Conservation (phyloP, 139 green algal species). For the Chlamydomonas urium region DNA sequence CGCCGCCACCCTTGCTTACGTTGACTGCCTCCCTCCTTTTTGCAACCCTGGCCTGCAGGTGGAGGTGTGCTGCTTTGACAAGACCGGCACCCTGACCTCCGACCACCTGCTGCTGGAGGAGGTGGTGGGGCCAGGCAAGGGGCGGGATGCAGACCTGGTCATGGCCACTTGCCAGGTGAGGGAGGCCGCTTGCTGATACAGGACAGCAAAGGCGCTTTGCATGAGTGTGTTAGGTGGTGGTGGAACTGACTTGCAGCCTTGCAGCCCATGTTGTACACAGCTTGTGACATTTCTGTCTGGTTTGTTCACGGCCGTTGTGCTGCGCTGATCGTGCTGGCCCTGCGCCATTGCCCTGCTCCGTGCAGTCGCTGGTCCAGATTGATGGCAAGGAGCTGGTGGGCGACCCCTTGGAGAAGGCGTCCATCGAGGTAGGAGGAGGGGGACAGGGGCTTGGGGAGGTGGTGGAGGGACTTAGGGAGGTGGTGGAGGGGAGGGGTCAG, state of each 20-base stretch:
- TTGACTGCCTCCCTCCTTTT: no score
- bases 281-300: no score
- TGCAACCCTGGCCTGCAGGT: no score
- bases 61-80: constrained; percentile 98
- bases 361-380: constrained; percentile 75
- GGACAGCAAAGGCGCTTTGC: no score
- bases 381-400: constrained; percentile 60
- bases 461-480: neutral
- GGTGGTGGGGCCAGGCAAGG: constrained; percentile 31
- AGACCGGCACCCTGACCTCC: constrained; percentile 95
- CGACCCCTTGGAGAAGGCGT: constrained; percentile 82
- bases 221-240: no score
- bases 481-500: neutral
- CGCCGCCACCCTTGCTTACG: no score
- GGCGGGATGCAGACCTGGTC: neutral
- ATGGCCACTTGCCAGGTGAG: constrained; percentile 87
- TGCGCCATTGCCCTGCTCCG: no score
- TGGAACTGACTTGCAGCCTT: no score
- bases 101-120: constrained; percentile 88
- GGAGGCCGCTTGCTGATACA: no score
- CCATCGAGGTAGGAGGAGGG: constrained; percentile 32
- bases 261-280: no score
- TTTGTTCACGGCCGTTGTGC: no score
- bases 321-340: no score
- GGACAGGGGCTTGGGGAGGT: neutral